Percentiles rank a stretch among this genome's conserved stretches.
Conservation (phyloP, 106 monocot genomes). For the Dendrobium nobile region DNA sequence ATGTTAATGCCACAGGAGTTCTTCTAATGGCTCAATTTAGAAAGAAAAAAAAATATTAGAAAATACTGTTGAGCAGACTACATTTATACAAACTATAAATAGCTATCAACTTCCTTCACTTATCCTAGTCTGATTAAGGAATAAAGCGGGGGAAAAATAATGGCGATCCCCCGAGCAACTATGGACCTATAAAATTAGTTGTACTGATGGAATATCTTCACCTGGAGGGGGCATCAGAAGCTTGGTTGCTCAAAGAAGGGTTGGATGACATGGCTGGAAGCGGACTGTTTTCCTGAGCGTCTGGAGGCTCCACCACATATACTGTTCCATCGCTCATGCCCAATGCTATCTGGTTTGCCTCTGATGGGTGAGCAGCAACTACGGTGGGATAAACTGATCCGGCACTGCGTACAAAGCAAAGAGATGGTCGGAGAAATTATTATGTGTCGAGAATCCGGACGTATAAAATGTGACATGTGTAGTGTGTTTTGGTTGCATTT, state of each 20-base stretch:
- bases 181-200: not conserved
- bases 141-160: not conserved
- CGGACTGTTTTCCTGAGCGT: constrained; percentile 61
- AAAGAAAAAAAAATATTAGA: no score
- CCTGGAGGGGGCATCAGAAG: constrained; percentile 63
- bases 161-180: not conserved
- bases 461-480: no score
- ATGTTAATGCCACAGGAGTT: no score
- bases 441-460: no score
- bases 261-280: constrained; percentile 48
- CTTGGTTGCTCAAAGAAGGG: constrained; percentile 54
- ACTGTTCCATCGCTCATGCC: constrained; percentile 94
- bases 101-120: not conserved
- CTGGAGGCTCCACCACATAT: constrained; percentile 78
- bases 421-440: not conserved
- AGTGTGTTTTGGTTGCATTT: no score
- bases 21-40: no score
- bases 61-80: not conserved
- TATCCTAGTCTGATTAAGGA: not conserved
- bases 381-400: constrained; percentile 54
- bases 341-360: constrained; percentile 85
- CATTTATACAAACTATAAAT: constrained; percentile 2
- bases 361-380: constrained; percentile 80
- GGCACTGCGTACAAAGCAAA: constrained; percentile 8
- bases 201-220: constrained; percentile 14